Percentiles rank a stretch among this genome's conserved stretches.
phyloP scores from a whole-genome alignment of 78 protist genomes.

The Dictyostelium purpureum region DNA sequence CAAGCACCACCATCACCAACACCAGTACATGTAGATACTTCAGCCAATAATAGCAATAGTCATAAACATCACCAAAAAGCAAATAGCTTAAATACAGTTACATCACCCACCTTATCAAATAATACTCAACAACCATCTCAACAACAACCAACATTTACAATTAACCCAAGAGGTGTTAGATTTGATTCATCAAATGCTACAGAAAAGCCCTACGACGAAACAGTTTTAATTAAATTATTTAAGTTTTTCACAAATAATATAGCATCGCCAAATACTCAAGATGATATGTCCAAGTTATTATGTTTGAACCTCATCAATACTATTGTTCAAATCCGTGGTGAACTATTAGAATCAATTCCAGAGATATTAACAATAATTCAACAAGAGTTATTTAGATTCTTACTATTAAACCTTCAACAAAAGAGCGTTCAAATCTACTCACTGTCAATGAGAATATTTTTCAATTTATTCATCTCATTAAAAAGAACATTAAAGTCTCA shows the following conservation, averaged over 20 bases:
- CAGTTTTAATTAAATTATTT: constrained; percentile 23
- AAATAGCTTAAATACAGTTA: background rate
- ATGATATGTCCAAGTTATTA: background rate
- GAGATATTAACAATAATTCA: constrained; percentile 7
- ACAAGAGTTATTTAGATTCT: constrained; percentile 52
- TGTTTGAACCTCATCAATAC: constrained; percentile 29
- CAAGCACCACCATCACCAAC: background rate
- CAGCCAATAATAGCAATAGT: background rate
- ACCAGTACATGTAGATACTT: background rate
- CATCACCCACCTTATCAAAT: constrained; percentile 15
- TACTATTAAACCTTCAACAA: constrained; percentile 37
- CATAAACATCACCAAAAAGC: too few relatives aligned
- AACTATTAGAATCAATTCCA: constrained; percentile 6
- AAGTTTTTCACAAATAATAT: constrained; percentile 11
- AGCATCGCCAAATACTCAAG: background rate
- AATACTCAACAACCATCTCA: background rate
- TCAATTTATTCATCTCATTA: constrained; percentile 57
- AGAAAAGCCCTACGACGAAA: constrained; percentile 59
- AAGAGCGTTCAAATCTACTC: constrained; percentile 46
- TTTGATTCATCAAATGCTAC: constrained; percentile 8
- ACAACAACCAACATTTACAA: background rate
- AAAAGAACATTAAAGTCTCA: constrained; percentile 65
- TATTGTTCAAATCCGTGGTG: constrained; percentile 52
- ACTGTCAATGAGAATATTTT: constrained; percentile 59
- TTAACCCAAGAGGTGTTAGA: constrained; percentile 13